phyloP scores from a whole-genome alignment of 495 filamentous ascomycete species.

The Neurospora hispaniola region DNA sequence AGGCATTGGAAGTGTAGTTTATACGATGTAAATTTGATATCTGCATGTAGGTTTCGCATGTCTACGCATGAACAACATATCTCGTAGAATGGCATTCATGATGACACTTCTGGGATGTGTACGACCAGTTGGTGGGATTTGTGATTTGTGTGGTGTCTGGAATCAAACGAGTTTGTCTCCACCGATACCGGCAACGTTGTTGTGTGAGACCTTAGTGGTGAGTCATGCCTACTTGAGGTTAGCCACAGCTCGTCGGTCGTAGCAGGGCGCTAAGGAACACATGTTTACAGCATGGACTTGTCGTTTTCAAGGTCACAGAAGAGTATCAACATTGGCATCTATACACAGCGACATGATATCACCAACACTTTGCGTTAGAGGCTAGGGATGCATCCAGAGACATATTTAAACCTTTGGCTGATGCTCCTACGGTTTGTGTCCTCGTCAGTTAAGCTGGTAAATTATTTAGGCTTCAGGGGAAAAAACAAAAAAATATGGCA shows the following conservation, averaged over 20 bases:
- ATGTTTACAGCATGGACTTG: background rate
- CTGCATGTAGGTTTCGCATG: background rate
- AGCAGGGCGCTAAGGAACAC: background rate
- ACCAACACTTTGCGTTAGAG: background rate
- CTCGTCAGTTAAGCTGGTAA: background rate
- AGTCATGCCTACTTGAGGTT: background rate
- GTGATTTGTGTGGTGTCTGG: no score
- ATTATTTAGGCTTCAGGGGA: background rate
- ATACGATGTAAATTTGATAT: background rate
- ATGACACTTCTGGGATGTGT: background rate
- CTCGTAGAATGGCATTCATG: background rate
- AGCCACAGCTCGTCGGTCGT: background rate
- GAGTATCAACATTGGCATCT: background rate
- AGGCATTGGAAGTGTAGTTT: background rate
- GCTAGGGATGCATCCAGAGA: background rate
- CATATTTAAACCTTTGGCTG: background rate
- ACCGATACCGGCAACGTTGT: background rate
- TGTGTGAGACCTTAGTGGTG: background rate
- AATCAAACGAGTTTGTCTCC: background rate
- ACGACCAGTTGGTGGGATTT: background rate
- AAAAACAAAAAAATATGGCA: background rate
- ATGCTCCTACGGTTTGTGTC: background rate
- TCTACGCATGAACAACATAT: background rate
- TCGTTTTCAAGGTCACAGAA: background rate
- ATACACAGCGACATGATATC: background rate